Conservation (phyloP, 495 filamentous ascomycete genomes). For the Aspergillus panamensis region DNA sequence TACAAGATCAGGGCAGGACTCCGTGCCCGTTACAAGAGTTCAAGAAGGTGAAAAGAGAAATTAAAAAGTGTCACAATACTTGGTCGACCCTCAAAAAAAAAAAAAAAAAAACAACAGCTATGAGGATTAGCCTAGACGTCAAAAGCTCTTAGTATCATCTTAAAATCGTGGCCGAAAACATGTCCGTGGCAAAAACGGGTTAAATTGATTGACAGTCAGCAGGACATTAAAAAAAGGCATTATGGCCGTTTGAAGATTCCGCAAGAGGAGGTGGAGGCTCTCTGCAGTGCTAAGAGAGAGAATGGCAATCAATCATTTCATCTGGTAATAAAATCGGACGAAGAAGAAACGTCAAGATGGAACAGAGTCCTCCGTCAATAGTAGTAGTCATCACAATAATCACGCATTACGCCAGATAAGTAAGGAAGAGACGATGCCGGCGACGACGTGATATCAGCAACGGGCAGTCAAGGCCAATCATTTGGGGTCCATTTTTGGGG, state of each 20-base stretch:
- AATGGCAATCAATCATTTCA: background rate
- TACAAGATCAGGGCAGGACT: too few species aligned
- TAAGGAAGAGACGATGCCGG: constrained; percentile 5
- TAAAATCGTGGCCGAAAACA: constrained; percentile 17
- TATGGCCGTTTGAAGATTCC: constrained; percentile 1
- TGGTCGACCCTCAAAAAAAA: background rate
- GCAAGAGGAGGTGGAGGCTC: background rate
- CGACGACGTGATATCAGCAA: constrained; percentile 21
- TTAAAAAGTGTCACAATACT: too few species aligned
- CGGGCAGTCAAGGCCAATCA: constrained; percentile 18
- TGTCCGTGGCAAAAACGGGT: constrained; percentile 26
- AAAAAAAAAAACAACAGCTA: background rate
- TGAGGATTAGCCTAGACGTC: background rate
- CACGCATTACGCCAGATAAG: background rate
- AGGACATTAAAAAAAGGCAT: constrained; percentile 11
- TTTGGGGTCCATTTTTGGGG: constrained; percentile 23
- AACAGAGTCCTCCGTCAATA: background rate
- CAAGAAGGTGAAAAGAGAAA: too few species aligned
- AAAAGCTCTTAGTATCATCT: constrained; percentile 1
- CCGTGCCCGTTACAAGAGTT: too few species aligned
- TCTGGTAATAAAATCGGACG: background rate
- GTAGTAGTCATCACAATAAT: background rate
- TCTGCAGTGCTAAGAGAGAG: background rate
- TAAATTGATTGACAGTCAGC: constrained; percentile 20
- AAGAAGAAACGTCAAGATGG: background rate